phyloP scores from a whole-genome alignment of 2,329 filamentous ascomycete genomes.

The Capronia coronata region DNA sequence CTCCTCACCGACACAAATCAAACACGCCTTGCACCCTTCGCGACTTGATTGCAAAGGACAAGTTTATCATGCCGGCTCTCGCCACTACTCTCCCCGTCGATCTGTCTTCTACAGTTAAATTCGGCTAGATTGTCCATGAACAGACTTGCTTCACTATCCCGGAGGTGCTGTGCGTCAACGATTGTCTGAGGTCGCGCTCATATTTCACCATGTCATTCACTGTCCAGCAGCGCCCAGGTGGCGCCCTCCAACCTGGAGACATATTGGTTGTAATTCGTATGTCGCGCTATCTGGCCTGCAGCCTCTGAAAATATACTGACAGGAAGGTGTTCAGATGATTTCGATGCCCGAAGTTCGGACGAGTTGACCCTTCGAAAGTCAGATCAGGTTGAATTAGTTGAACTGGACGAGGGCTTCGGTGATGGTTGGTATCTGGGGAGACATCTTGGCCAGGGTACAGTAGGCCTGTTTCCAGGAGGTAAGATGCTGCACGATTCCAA shows the following conservation, averaged over 20 bases:
- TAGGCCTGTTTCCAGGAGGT: conserved; percentile 46
- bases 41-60: not conserved
- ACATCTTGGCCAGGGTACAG: conserved; percentile 38
- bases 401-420: conserved; percentile 60
- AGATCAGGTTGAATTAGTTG: conserved; percentile 57
- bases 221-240: conserved; percentile 33
- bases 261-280: conserved; percentile 42
- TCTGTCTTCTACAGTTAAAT: conserved; percentile 7
- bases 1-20: conserved; percentile 5
- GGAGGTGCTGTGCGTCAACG: conserved; percentile 2
- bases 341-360: conserved; percentile 82
- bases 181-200: not conserved
- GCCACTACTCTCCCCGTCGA: conserved; percentile 9
- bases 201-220: conserved; percentile 32
- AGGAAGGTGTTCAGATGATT: conserved; percentile 63
- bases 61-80: conserved; percentile 14
- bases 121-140: not conserved
- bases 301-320: not conserved
- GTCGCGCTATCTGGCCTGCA: conserved; percentile 25
- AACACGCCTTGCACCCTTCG: conserved; percentile 1
- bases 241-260: conserved; percentile 35
- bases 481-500: conserved; percentile 14
- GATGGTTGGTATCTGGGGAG: conserved; percentile 60
- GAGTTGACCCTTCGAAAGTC: conserved; percentile 82
- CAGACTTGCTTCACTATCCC: not conserved